A percentile compares a stretch with the other conserved stretches of the same genome.
Evolutionary conservation across 129 eudicot genomes (phyloP).

Genomic region (Logfia minima): DNA sequence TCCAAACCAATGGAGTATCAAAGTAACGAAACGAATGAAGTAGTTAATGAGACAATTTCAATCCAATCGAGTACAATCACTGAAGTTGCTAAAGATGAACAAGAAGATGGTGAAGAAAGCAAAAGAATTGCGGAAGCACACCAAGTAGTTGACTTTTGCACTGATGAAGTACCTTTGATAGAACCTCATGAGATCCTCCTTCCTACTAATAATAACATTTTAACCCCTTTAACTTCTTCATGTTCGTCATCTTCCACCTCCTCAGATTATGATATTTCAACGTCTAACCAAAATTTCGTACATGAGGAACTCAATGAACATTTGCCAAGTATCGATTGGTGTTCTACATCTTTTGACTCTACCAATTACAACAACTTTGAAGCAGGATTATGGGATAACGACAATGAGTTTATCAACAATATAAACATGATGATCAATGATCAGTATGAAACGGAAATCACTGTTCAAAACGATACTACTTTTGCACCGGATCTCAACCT

Average conservation of each 20-base stretch:
- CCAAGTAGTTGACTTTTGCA: constrained; percentile 47
- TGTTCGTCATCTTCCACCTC: constrained; percentile 45
- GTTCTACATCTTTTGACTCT: constrained; percentile 15
- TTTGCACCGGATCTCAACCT: constrained; percentile 23
- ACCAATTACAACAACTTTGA: constrained; percentile 29
- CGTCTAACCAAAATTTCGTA: constrained; percentile 6
- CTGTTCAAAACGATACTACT: constrained; percentile 11
- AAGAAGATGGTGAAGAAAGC: constrained; percentile 35
- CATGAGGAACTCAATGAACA: constrained; percentile 33
- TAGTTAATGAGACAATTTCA: constrained; percentile 21
- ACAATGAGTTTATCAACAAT: constrained; percentile 41
- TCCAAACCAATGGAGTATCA: background rate
- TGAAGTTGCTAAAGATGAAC: constrained; percentile 30
- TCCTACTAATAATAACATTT: constrained; percentile 20
- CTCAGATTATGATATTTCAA: constrained; percentile 24
- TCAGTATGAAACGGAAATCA: constrained; percentile 27
- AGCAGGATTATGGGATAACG: constrained; percentile 51
- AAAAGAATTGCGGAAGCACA: constrained; percentile 11
- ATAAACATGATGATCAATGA: constrained; percentile 51
- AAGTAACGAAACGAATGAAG: background rate
- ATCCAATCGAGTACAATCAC: constrained; percentile 35
- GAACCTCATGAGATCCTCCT: constrained; percentile 66
- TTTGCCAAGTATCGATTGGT: constrained; percentile 47
- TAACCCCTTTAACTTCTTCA: constrained; percentile 37
- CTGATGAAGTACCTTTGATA: constrained; percentile 67